Base-by-base conservation (phyloP, 2,329 filamentous ascomycete genomes). In the Xylaria sp. region DNA sequence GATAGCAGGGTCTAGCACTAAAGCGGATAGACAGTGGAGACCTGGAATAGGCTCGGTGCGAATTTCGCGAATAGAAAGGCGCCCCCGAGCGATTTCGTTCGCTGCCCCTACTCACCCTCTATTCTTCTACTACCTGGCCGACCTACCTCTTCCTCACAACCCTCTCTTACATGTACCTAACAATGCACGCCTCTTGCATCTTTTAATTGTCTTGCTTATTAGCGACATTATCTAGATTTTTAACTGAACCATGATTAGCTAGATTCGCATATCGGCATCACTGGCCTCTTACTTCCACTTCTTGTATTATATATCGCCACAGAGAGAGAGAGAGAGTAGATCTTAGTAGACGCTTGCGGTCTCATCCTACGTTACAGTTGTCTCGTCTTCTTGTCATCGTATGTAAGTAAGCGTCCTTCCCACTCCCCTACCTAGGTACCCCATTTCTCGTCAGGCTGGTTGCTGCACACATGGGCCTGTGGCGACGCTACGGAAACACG, bases 391-490 rank as follows among this genome's bases (percentile, higher is more conserved):
- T 48, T 31, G 28, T 46, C 23, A 13, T 63, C 7, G 50, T 34
- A 5, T 52, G 63, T 51, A 52, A 37, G 63, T 28, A 28, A 28
- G 28, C 28, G 28, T 28, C 28, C 28, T 28, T 28, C 28, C 28
- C 25, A n/a, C 25, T 57, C 18, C 23, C 37, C 31, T 41, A 67
- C 23, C 23, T 25, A 25, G 23, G 23, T 25, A 25, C 66, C 69
- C 70, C 65, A 37, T 37, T 37, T 8, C 10, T 70, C 72, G 12
- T 23, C 51, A 10, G 52, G 3, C 31, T 55, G 34, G 55, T 65
- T 63, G 31, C 56, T 37, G 34, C 34, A 37, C 68, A 64, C 69
- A 71, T 69, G 72, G 69, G 67, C 63, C 71, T 56, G 73, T 37
- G 34, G 70, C 71, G 31, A 66, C 60, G 52, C 61, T 31, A 63